Evolutionary conservation across 345 rosid species (phyloP).

Genomic region (Euphorbia peplus): DNA sequence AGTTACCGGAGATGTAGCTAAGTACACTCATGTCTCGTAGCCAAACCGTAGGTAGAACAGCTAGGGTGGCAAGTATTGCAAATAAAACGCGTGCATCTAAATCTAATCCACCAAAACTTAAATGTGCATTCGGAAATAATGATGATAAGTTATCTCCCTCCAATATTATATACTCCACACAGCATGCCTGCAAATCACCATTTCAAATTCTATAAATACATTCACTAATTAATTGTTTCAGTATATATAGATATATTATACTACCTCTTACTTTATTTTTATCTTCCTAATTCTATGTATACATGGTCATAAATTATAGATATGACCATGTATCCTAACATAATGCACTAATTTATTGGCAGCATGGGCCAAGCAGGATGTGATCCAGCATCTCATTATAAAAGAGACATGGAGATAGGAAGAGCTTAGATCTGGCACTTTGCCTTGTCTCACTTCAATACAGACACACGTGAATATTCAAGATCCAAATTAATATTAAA

Average conservation of each 20-base stretch:
- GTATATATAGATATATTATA: too few relatives aligned
- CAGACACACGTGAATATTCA: not conserved
- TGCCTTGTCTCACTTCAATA: not conserved
- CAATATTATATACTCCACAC: constrained; percentile 86
- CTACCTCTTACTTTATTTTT: too few relatives aligned
- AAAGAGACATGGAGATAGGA: not conserved
- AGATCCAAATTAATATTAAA: not conserved
- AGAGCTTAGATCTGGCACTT: not conserved
- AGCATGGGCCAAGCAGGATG: not conserved
- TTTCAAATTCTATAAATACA: too few relatives aligned
- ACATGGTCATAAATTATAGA: too few relatives aligned
- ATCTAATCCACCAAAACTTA: constrained; percentile 55
- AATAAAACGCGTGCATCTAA: constrained; percentile 61
- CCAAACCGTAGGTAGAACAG: constrained; percentile 89
- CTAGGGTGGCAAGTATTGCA: constrained; percentile 62
- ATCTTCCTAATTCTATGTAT: too few relatives aligned
- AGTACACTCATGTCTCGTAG: constrained; percentile 82
- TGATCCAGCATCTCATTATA: not conserved
- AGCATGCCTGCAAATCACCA: constrained; percentile 64
- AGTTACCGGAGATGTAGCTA: constrained; percentile 84
- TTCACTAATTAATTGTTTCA: too few relatives aligned
- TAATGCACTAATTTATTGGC: not conserved
- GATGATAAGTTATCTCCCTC: constrained; percentile 85
- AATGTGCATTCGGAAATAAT: constrained; percentile 73
- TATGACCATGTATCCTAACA: too few relatives aligned